Evolutionary conservation across 108 stramenopile species (phyloP), one percentile per base, ranked within the genome.

Genomic region (Schizochytrium sp.): DNA sequence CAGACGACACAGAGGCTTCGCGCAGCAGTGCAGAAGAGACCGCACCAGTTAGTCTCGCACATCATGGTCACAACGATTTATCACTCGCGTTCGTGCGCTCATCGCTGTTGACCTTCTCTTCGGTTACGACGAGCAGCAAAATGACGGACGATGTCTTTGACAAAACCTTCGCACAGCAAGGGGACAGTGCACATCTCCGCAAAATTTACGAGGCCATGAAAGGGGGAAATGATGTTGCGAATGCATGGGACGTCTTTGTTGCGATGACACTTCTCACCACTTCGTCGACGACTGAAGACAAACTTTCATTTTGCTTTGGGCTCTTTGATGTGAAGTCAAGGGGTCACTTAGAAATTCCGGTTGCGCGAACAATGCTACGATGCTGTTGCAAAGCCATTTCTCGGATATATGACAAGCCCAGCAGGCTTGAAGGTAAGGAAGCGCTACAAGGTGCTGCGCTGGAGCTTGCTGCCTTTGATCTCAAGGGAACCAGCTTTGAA

Each of bases 321-420:
- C 76, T 83, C 51, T 83, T 83, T 83, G 76, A 83, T 53, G 45
- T 53, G 16, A 83, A 83, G 51, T 47, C 76, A 12, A 12, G 28
- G 6, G 76, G 76, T 18, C 48, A 83, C n/a, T 18, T 83, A 6
- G 76, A 83, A 12, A 23, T 53, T 53, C n/a, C 45, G 51, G 76
- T 83, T 6, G 76, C 76, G 51, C 45, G 51, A 83, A 83, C 76
- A 12, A 83, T 83, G 76, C 76, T 83, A 2, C 45, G 51, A 16
- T 83, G 76, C 76, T 83, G 76, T 45, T 83, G 76, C 23, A 83
- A 83, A 83, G 45, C 76, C n/a, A 83, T 83, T 45, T 53, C 48
- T 1, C 45, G 51, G 2, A n/a, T 83, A 28, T 4, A 83, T 14
- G 23, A 83, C 28, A 18, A 12, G 10, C n/a, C 19, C 1, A 53